These are phyloP conservation scores for Fragilaria crotonensis DNA, from an alignment of 108 stramenopile genomes.

Conservation along the genomic window DNA sequence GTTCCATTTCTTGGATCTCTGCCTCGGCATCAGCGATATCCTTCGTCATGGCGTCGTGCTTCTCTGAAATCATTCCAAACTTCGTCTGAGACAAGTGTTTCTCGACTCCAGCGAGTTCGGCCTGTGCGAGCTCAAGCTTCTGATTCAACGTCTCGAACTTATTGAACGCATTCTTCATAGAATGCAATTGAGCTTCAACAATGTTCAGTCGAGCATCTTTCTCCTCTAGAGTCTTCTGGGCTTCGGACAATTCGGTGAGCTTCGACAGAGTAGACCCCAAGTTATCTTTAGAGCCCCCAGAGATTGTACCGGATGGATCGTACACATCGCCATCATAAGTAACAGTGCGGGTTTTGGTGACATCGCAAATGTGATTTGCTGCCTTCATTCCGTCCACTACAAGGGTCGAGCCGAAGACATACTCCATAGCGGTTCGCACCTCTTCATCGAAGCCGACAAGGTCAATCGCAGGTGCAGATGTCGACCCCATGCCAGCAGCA, in stretches of 20 bases:
- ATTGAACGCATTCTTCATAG: conserved; percentile 34
- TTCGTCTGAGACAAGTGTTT: conserved; percentile 87
- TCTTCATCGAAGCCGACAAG: conserved; percentile 96
- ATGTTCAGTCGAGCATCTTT: conserved; percentile 32
- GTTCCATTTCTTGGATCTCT: conserved; percentile 62
- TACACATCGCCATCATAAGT: conserved; percentile 96
- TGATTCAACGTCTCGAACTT: conserved; percentile 54
- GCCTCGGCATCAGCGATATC: conserved; percentile 56
- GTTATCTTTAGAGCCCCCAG: conserved; percentile 83
- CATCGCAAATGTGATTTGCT: conserved; percentile 90
- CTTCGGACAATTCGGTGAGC: conserved; percentile 49
- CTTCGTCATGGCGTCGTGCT: conserved; percentile 55
- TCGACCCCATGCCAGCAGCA: conserved; percentile 61
- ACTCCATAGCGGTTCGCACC: conserved; percentile 87
- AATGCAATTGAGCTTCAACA: conserved; percentile 38
- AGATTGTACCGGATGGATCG: conserved; percentile 96
- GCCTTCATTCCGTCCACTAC: conserved; percentile 87
- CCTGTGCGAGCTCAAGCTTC: conserved; percentile 64
- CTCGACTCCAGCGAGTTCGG: conserved; percentile 63
- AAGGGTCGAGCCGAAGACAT: conserved; percentile 91
- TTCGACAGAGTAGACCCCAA: conserved; percentile 76
- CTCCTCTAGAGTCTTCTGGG: conserved; percentile 38
- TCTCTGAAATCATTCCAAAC: conserved; percentile 71
- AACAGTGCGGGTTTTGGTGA: conserved; percentile 85
- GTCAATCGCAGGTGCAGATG: conserved; percentile 84